A percentile compares a stretch with the other conserved stretches of the same genome.
These are phyloP conservation scores for Trichoderma reesei DNA, from an alignment of 495 filamentous ascomycete genomes.

Conservation along the genomic window DNA sequence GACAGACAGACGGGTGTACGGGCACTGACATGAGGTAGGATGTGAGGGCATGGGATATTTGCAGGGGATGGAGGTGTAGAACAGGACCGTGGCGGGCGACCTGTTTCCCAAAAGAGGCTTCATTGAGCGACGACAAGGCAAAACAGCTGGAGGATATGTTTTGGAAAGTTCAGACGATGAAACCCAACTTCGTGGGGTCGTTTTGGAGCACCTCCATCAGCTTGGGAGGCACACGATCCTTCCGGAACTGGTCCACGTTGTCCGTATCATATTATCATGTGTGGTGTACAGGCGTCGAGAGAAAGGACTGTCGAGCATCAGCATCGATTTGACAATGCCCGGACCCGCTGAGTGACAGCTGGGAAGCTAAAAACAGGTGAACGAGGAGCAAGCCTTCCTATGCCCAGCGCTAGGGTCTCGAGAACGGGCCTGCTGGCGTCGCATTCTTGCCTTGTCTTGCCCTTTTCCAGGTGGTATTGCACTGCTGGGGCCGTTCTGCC, in stretches of 20 bases:
- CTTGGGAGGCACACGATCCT: too few relatives aligned
- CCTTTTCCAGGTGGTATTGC: neutral
- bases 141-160: neutral
- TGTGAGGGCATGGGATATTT: too few relatives aligned
- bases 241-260: neutral
- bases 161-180: neutral
- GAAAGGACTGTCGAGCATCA: too few relatives aligned
- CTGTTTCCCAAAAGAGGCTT: neutral
- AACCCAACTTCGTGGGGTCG: neutral
- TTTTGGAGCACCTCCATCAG: neutral
- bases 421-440: neutral
- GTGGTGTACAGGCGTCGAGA: too few relatives aligned
- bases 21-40: too few relatives aligned
- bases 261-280: neutral
- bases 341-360: too few relatives aligned
- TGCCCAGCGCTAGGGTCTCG: neutral
- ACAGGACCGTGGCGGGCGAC: too few relatives aligned
- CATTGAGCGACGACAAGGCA: neutral
- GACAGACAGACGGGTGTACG: too few relatives aligned
- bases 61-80: too few relatives aligned
- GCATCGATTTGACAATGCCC: too few relatives aligned
- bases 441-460: neutral
- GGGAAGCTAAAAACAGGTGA: too few relatives aligned
- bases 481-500: neutral
- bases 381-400: neutral